Evolutionary conservation across 2,329 filamentous ascomycete species (phyloP).

Genomic region (Hypoxylon sp.): DNA sequence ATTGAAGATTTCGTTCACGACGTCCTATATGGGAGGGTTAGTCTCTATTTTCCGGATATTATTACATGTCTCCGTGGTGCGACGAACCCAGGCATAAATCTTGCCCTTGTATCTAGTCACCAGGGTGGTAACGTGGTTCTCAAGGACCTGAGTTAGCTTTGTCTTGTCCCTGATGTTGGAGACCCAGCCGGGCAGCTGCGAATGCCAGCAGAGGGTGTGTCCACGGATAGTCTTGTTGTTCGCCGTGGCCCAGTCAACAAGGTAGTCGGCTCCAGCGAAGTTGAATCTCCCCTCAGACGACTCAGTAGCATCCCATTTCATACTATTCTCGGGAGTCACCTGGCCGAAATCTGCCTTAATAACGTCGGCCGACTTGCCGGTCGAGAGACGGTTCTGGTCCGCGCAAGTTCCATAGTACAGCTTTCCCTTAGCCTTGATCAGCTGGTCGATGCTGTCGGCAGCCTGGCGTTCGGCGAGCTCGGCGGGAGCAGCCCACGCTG

Average conservation of each 20-base stretch:
- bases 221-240: conserved; percentile 74
- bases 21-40: conserved; percentile 63
- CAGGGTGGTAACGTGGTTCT: conserved; percentile 72
- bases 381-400: conserved; percentile 67
- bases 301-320: conserved; percentile 75
- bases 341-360: conserved; percentile 75
- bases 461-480: conserved; percentile 59
- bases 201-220: conserved; percentile 78
- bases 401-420: conserved; percentile 73
- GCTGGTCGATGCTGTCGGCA: conserved; percentile 65
- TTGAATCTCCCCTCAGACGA: conserved; percentile 65
- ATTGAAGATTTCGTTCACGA: conserved; percentile 76
- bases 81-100: conserved; percentile 59
- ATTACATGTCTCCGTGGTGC: conserved; percentile 42
- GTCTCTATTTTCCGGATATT: conserved; percentile 60
- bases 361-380: conserved; percentile 67
- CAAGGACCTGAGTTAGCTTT: conserved; percentile 68
- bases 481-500: conserved; percentile 56
- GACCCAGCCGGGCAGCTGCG: conserved; percentile 73
- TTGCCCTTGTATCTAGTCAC: conserved; percentile 74
- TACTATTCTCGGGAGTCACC: conserved; percentile 77
- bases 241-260: conserved; percentile 70
- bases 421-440: conserved; percentile 75
- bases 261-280: conserved; percentile 70
- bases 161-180: conserved; percentile 57